Percentiles rank a stretch among this genome's conserved stretches.
Conservation (phyloP, 805 yeast genomes). For the Zygosaccharomyces gambellarensis region DNA sequence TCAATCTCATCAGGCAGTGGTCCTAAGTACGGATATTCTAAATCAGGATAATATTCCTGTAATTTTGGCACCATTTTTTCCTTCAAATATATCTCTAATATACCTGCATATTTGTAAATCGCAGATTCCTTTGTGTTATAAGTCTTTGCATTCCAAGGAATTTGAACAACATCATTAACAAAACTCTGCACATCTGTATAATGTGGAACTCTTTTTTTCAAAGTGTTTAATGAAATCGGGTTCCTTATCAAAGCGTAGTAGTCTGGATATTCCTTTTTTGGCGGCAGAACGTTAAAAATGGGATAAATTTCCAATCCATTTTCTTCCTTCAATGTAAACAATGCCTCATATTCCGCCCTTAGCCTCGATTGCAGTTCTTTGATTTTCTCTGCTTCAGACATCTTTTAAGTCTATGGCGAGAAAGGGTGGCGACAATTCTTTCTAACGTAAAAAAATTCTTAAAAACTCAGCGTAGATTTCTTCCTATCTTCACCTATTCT, state of each 20-base stretch:
- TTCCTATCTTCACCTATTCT: not conserved
- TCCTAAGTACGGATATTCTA: slow-evolving; percentile 52
- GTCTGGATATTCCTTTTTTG: slow-evolving; percentile 60
- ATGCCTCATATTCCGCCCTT: slow-evolving; percentile 21
- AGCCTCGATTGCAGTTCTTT: slow-evolving; percentile 8
- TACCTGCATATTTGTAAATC: slow-evolving; percentile 64
- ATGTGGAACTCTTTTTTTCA: slow-evolving; percentile 53
- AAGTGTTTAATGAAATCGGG: slow-evolving; percentile 78
- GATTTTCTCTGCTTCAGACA: slow-evolving; percentile 5
- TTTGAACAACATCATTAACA: slow-evolving; percentile 72
- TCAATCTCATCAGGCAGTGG: slow-evolving; percentile 52
- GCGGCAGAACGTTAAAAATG: slow-evolving; percentile 48
- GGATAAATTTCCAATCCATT: slow-evolving; percentile 29
- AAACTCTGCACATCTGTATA: slow-evolving; percentile 66
- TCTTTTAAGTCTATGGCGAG: not conserved
- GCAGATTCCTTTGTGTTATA: slow-evolving; percentile 68
- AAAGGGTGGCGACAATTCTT: not conserved
- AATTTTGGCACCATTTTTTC: slow-evolving; percentile 36
- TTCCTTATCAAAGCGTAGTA: slow-evolving; percentile 72
- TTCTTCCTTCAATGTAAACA: slow-evolving; percentile 27
- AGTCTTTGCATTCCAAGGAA: slow-evolving; percentile 84
- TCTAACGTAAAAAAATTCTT: not conserved
- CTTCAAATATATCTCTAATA: slow-evolving; percentile 39
- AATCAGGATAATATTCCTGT: slow-evolving; percentile 32
- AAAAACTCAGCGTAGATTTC: not conserved